phyloP scores from a whole-genome alignment of 2,329 filamentous ascomycete genomes.

The Herpotrichia juniperi region DNA sequence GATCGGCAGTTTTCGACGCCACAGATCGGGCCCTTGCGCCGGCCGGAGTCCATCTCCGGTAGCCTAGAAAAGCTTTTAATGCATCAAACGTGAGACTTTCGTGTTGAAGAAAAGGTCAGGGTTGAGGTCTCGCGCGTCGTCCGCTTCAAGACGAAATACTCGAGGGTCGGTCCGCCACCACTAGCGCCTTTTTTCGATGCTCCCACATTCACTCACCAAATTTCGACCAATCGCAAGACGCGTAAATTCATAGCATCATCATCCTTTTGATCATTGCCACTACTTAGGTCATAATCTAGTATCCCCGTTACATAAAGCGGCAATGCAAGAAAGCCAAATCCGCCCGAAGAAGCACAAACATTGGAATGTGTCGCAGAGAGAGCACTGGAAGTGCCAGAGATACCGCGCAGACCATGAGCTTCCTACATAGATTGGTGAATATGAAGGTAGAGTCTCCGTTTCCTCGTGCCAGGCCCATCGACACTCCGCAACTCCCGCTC shows the following conservation, averaged over 20 bases:
- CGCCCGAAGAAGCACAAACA: slow-evolving; percentile 44
- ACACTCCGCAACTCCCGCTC: slow-evolving; percentile 33
- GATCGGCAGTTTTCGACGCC: slow-evolving; percentile 72
- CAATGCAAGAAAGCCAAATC: slow-evolving; percentile 47
- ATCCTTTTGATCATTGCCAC: slow-evolving; percentile 44
- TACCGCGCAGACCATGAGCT: slow-evolving; percentile 31
- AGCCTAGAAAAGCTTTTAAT: background rate
- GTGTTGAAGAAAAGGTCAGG: background rate
- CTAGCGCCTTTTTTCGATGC: background rate
- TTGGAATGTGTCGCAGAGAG: slow-evolving; percentile 33
- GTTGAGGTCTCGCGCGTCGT: background rate
- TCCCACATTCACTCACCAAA: background rate
- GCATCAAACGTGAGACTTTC: background rate
- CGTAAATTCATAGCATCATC: slow-evolving; percentile 39
- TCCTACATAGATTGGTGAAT: too few relatives aligned
- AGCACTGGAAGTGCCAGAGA: slow-evolving; percentile 37
- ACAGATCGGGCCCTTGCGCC: slow-evolving; percentile 47
- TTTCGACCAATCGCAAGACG: slow-evolving; percentile 1
- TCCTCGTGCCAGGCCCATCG: slow-evolving; percentile 29
- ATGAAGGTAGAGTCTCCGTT: slow-evolving; percentile 26
- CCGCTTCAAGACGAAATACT: background rate
- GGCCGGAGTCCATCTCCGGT: slow-evolving; percentile 14
- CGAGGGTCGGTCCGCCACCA: background rate
- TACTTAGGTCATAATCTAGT: slow-evolving; percentile 36
- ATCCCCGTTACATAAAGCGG: slow-evolving; percentile 35